Conservation (phyloP, 2,329 filamentous ascomycete genomes). For the Alternaria sp. region DNA sequence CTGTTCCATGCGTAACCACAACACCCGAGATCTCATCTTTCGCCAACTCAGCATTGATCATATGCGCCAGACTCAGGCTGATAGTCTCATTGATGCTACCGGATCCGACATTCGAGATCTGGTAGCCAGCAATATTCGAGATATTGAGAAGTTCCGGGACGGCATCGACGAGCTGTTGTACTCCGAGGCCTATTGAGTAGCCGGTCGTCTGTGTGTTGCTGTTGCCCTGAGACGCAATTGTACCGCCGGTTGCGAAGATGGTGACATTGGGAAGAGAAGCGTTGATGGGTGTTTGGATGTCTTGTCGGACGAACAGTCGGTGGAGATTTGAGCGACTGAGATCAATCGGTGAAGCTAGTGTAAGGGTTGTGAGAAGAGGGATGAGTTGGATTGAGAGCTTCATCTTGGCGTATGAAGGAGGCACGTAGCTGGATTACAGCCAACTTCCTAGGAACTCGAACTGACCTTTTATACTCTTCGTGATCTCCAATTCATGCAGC, state of each 20-base stretch:
- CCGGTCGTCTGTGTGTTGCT: conserved; percentile 60
- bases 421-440: background rate
- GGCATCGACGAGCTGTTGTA: conserved; percentile 60
- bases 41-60: conserved; percentile 58
- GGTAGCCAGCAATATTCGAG: conserved; percentile 60
- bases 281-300: conserved; percentile 47
- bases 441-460: background rate
- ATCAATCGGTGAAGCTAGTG: conserved; percentile 30
- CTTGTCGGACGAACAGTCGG: conserved; percentile 36
- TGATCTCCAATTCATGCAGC: background rate
- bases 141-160: conserved; percentile 63
- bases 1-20: conserved; percentile 70
- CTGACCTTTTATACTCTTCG: conserved; percentile 2
- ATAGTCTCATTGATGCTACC: conserved; percentile 56
- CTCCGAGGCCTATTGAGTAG: conserved; percentile 60
- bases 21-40: conserved; percentile 53
- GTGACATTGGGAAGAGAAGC: conserved; percentile 62
- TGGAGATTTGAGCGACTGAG: conserved; percentile 20
- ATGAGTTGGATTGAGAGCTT: conserved; percentile 25
- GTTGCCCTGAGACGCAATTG: conserved; percentile 62
- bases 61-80: conserved; percentile 56
- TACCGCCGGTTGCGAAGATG: conserved; percentile 65
- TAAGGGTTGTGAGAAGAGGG: conserved; percentile 24
- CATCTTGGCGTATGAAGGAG: conserved; percentile 23
- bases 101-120: conserved; percentile 46